Conservation (phyloP, 352 stramenopile species). For the Globisporangium rhizosaccharum region DNA sequence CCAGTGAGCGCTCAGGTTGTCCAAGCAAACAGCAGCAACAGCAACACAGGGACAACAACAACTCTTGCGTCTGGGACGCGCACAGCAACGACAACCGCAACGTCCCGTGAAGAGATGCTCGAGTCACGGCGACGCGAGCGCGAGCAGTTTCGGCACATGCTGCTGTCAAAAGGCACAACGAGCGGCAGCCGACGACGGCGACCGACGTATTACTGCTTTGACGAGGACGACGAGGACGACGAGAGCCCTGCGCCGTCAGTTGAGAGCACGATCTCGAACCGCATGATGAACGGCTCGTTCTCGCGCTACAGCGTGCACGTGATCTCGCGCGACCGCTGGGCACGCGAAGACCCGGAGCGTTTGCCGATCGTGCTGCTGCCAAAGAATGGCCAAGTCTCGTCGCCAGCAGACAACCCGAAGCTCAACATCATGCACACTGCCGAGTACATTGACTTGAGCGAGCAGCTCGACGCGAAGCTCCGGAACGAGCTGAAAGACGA, state of each 20-base stretch:
- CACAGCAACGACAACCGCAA: constrained; percentile 7
- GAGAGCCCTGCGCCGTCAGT: constrained; percentile 43
- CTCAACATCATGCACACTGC: constrained; percentile 62
- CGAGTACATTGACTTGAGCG: constrained; percentile 59
- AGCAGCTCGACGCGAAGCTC: constrained; percentile 50
- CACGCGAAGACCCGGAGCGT: constrained; percentile 58
- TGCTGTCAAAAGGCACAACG: constrained; percentile 32
- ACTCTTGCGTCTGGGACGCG: too few species aligned
- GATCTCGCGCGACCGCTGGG: constrained; percentile 67
- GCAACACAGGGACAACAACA: constrained; percentile 4
- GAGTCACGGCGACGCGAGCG: constrained; percentile 57
- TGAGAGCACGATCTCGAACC: constrained; percentile 75
- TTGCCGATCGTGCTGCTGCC: constrained; percentile 69
- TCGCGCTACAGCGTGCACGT: constrained; percentile 69
- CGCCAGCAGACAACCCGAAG: constrained; percentile 74
- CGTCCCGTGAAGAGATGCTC: constrained; percentile 71
- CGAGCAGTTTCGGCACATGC: constrained; percentile 58
- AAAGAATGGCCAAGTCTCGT: constrained; percentile 55
- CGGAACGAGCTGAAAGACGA: constrained; percentile 24
- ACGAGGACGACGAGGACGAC: constrained; percentile 77
- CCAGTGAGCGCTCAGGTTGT: constrained; percentile 12
- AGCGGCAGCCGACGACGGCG: constrained; percentile 29
- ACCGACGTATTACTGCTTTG: constrained; percentile 41
- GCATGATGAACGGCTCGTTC: constrained; percentile 79
- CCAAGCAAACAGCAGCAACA: constrained; percentile 7